A percentile compares a stretch with the other conserved stretches of the same genome.
Conservation (phyloP, 192 early-diverging fungal species). For the Podila epigama region DNA sequence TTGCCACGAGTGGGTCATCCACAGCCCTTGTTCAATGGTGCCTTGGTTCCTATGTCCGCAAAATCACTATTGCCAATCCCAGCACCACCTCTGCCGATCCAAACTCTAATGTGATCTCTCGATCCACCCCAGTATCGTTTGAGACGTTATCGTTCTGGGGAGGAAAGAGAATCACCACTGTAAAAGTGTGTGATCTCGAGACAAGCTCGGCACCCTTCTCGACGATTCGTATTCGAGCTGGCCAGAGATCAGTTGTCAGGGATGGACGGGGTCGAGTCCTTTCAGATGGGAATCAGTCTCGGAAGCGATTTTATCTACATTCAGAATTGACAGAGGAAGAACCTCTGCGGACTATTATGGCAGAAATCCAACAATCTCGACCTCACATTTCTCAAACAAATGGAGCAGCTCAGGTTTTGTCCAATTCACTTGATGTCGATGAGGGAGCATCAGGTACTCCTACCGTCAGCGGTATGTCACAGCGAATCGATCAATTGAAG, state of each 20-base stretch:
- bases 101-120: constrained; percentile 28
- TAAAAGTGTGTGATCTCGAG: constrained; percentile 54
- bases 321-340: constrained; percentile 52
- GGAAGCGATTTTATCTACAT: constrained; percentile 57
- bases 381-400: background rate
- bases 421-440: background rate
- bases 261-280: constrained; percentile 44
- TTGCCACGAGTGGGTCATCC: constrained; percentile 62
- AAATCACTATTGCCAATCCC: constrained; percentile 44
- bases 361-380: constrained; percentile 32
- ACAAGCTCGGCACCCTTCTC: constrained; percentile 64
- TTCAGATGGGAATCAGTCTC: constrained; percentile 45
- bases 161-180: constrained; percentile 45
- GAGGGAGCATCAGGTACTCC: background rate
- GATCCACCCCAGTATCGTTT: constrained; percentile 56
- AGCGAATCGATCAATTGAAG: constrained; percentile 44
- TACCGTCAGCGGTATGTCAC: constrained; percentile 30
- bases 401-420: background rate
- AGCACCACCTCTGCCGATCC: constrained; percentile 8
- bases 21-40: constrained; percentile 67
- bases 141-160: constrained; percentile 50
- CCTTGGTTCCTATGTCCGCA: constrained; percentile 63
- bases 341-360: constrained; percentile 46
- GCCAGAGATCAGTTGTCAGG: constrained; percentile 16
- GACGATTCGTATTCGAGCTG: constrained; percentile 54